Evolutionary conservation across 129 eudicot genomes (phyloP).

Genomic region (Solidago caesia): DNA sequence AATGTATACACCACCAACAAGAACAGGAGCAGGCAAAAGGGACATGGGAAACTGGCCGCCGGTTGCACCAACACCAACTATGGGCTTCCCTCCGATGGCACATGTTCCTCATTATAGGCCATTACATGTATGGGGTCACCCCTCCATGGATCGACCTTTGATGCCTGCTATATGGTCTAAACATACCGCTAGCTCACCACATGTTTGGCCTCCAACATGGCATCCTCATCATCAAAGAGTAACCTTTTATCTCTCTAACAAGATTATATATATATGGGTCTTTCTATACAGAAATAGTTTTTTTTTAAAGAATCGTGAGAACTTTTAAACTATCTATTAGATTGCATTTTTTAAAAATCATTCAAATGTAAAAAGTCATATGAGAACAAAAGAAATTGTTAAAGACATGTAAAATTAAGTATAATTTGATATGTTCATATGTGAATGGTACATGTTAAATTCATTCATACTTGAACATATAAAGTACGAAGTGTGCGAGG

Average conservation of each 20-base stretch:
- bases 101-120: constrained; percentile 74
- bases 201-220: constrained; percentile 64
- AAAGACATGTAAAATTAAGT: too few relatives aligned
- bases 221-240: constrained; percentile 64
- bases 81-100: constrained; percentile 77
- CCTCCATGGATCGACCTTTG: constrained; percentile 62
- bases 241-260: constrained; percentile 1
- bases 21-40: constrained; percentile 46
- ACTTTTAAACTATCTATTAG: too few relatives aligned
- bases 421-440: too few relatives aligned
- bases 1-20: constrained; percentile 38
- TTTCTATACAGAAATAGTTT: too few relatives aligned
- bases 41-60: constrained; percentile 50
- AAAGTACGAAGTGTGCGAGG: too few relatives aligned
- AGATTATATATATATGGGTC: constrained; percentile 1
- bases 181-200: constrained; percentile 44
- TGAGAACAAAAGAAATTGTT: too few relatives aligned
- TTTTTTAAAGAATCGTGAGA: too few relatives aligned
- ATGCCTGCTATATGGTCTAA: constrained; percentile 70
- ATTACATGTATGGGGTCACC: constrained; percentile 98
- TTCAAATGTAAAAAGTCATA: too few relatives aligned
- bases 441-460: too few relatives aligned
- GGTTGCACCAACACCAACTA: constrained; percentile 70
- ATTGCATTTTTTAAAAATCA: too few relatives aligned
- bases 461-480: too few relatives aligned